Evolutionary conservation across 257 asterid genomes (phyloP).

Genomic region (Solanum peruvianum): DNA sequence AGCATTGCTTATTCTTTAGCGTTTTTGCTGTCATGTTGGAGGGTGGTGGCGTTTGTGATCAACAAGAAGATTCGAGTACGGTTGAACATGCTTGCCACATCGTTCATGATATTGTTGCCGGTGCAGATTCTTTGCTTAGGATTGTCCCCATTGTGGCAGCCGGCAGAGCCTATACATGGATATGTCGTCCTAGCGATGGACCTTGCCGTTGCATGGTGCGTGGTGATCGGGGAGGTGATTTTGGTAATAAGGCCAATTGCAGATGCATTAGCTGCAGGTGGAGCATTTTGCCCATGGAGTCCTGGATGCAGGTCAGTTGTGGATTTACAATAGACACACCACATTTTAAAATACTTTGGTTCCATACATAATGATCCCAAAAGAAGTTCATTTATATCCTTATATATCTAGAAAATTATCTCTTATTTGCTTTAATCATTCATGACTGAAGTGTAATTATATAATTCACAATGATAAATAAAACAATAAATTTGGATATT

Average conservation of each 20-base stretch:
- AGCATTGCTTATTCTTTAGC: conserved; percentile 31
- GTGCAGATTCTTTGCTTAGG: conserved; percentile 45
- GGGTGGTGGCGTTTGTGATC: conserved; percentile 47
- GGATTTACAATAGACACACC: neutral
- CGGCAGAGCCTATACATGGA: conserved; percentile 26
- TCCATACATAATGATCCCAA: neutral
- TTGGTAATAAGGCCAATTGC: conserved; percentile 57
- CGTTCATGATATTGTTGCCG: conserved; percentile 53
- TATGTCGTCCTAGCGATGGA: conserved; percentile 33
- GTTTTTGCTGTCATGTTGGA: conserved; percentile 56
- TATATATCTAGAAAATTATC: neutral
- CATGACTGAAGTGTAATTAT: neutral
- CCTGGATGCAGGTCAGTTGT: neutral
- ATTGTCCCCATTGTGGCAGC: conserved; percentile 39
- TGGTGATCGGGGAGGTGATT: conserved; percentile 44
- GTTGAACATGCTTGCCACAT: conserved; percentile 30
- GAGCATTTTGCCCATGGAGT: conserved; percentile 1
- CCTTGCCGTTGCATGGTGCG: conserved; percentile 27
- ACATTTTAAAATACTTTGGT: neutral
- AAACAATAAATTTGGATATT: neutral
- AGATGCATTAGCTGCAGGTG: conserved; percentile 45
- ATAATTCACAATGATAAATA: neutral
- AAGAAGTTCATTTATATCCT: neutral
- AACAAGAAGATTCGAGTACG: conserved; percentile 53
- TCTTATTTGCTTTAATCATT: neutral